These are phyloP conservation scores for Arachis monticola DNA, from an alignment of 331 rosid genomes.

Conservation along the genomic window DNA sequence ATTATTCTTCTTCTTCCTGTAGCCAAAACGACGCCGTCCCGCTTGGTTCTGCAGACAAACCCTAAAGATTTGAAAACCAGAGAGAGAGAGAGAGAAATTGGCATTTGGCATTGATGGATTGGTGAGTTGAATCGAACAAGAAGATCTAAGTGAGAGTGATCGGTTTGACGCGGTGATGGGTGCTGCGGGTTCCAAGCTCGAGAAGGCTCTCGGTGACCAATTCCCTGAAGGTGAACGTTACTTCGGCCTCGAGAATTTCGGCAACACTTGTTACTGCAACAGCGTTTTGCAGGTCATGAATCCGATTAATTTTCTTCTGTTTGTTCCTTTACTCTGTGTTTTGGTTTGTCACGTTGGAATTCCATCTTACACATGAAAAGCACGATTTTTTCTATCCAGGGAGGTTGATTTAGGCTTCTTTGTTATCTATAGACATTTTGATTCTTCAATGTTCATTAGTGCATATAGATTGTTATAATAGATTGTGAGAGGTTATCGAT, in stretches of 20 bases:
- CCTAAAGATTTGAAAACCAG: conserved; percentile 32
- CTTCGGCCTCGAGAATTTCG: conserved; percentile 95
- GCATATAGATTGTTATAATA: not conserved
- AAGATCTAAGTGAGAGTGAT: conserved; percentile 60
- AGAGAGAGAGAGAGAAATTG: conserved; percentile 14
- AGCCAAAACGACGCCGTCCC: not conserved
- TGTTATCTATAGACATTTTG: not conserved
- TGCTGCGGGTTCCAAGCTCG: conserved; percentile 96
- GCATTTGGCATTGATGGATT: conserved; percentile 24
- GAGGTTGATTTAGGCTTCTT: not conserved
- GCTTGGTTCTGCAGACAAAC: conserved; percentile 10
- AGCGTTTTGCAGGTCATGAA: conserved; percentile 89
- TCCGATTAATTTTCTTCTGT: not conserved
- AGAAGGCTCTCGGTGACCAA: conserved; percentile 98
- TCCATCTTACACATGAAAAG: not conserved
- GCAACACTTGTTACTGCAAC: conserved; percentile 96
- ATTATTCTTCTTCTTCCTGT: not conserved
- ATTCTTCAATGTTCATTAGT: not conserved
- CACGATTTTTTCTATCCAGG: not conserved
- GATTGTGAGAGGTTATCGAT: not conserved
- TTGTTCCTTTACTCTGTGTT: not conserved
- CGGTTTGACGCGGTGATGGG: conserved; percentile 67
- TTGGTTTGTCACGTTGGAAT: not conserved
- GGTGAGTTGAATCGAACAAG: conserved; percentile 47
- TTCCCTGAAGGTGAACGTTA: conserved; percentile 98